These are phyloP conservation scores for Pythium utonaiense DNA, from an alignment of 352 stramenopile species.

Conservation along the genomic window DNA sequence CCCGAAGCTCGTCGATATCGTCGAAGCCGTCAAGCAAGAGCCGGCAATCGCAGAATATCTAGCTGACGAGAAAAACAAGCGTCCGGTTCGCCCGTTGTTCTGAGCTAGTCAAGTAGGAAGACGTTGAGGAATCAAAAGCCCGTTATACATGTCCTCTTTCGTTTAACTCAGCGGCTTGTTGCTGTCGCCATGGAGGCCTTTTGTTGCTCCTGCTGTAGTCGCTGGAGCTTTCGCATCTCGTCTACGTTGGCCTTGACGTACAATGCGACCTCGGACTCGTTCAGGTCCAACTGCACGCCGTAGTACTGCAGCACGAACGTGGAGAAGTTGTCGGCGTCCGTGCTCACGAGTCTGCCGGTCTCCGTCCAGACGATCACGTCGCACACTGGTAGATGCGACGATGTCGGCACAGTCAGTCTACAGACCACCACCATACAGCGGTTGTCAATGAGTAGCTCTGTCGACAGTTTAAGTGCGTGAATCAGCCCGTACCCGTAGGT, in stretches of 20 bases:
- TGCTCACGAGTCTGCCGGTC: slow-evolving; percentile 54
- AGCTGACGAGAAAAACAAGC: slow-evolving; percentile 14
- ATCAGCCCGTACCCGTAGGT: slow-evolving; percentile 53
- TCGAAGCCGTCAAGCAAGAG: slow-evolving; percentile 14
- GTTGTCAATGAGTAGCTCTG: too few relatives aligned
- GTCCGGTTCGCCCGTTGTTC: slow-evolving; percentile 14
- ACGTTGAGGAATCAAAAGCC: too few relatives aligned
- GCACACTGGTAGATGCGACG: slow-evolving; percentile 44
- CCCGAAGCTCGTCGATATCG: slow-evolving; percentile 23
- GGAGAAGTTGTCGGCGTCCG: slow-evolving; percentile 61
- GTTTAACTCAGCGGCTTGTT: too few relatives aligned
- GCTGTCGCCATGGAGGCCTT: slow-evolving; percentile 8
- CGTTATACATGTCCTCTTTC: too few relatives aligned
- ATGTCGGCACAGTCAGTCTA: slow-evolving; percentile 38
- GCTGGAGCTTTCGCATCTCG: slow-evolving; percentile 40
- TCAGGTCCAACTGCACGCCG: slow-evolving; percentile 62
- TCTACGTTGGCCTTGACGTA: slow-evolving; percentile 74
- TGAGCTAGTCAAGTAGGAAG: too few relatives aligned
- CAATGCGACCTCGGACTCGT: slow-evolving; percentile 52
- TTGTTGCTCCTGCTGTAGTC: slow-evolving; percentile 6
- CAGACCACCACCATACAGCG: neutral
- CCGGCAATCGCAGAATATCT: slow-evolving; percentile 24
- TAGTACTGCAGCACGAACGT: slow-evolving; percentile 58
- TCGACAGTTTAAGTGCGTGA: too few relatives aligned
- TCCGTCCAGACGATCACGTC: slow-evolving; percentile 70